A percentile compares a stretch with the other conserved stretches of the same genome.
These are phyloP conservation scores for Gracilaria domingensis DNA, from an alignment of 23 red algal genomes.

Conservation along the genomic window DNA sequence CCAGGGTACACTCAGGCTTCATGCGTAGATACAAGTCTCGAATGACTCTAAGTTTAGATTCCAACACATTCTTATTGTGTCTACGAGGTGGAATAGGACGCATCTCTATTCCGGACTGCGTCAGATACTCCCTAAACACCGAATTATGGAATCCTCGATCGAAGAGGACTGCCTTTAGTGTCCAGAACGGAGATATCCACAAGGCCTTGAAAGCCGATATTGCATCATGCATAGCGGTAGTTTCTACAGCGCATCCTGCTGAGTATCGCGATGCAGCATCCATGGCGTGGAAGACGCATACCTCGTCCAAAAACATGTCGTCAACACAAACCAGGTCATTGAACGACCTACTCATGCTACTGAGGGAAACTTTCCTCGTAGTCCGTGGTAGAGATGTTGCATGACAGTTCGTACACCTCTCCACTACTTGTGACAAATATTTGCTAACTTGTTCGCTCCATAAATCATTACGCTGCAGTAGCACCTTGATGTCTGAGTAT, in stretches of 20 bases:
- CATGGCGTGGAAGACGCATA: too few species aligned
- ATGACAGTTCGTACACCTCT: neutral
- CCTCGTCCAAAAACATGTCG: too few species aligned
- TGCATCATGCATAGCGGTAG: neutral
- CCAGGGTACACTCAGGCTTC: neutral
- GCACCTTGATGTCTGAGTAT: conserved; percentile 11
- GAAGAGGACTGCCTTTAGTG: conserved; percentile 3
- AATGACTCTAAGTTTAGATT: conserved; percentile 51
- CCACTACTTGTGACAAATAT: neutral
- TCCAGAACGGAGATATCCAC: conserved; percentile 38
- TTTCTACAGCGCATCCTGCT: too few species aligned
- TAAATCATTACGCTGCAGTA: neutral
- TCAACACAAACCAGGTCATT: too few species aligned
- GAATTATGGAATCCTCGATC: conserved; percentile 30
- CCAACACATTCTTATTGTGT: conserved; percentile 65
- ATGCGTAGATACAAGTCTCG: conserved; percentile 36
- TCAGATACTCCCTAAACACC: conserved; percentile 24
- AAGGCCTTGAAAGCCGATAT: neutral
- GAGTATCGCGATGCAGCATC: too few species aligned
- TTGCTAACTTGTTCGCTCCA: conserved; percentile 1
- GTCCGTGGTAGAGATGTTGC: neutral
- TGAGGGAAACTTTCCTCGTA: neutral
- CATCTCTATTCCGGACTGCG: neutral
- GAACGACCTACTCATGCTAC: too few species aligned
- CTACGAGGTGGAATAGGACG: conserved; percentile 33